Evolutionary conservation across 176 grass and related monocot genomes (phyloP), one percentile per base, ranked within the genome.

Genomic region (Ananas comosus): DNA sequence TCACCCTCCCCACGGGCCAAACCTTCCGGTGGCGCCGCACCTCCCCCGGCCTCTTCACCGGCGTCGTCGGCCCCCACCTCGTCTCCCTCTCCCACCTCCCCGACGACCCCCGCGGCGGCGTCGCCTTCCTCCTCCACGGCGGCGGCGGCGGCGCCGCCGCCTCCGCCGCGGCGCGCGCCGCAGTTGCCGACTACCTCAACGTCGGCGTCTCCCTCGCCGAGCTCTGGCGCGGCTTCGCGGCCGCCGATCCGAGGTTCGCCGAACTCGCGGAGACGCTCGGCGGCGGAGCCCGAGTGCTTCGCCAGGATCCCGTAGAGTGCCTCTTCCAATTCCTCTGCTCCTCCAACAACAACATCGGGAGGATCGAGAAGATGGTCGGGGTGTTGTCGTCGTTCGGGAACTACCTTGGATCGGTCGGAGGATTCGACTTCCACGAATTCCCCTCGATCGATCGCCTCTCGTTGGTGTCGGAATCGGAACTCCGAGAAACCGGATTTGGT

Each of bases 341-440:
- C 63, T 97, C 94, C 49, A 97, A 97, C 56, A 97, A 97, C 72
- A 92, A 97, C 77, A 97, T 97, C 49, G 74, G 79, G 66, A 76
- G 94, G 70, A 97, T 97, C 61, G 81, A 97, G 77, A 92, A 92
- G 89, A 97, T 97, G 94, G 94, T 97, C 25, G 81, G 81, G 72
- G 64, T 78, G 66, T 73, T 92, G 65, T 84, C 87, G 7, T 82
- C 79, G n/a, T 87, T 79, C 65, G 94, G 86, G 9, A 80, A 81
- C 59, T 78, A 72, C 58, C 83, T 97, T 8, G 93, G 84, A 10
- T 86, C 88, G 2, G 86, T 90, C 47, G 86, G 84, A 4, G 89
- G 86, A 1, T 88, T 90, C 70, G 73, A 87, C 0, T 97, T 97
- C 79, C 81, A 97, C 67, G 77, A 72, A 18, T 97, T 97, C 68